Conservation (phyloP, 1,284 basidiomycete genomes). For the Malassezia dermatis region DNA sequence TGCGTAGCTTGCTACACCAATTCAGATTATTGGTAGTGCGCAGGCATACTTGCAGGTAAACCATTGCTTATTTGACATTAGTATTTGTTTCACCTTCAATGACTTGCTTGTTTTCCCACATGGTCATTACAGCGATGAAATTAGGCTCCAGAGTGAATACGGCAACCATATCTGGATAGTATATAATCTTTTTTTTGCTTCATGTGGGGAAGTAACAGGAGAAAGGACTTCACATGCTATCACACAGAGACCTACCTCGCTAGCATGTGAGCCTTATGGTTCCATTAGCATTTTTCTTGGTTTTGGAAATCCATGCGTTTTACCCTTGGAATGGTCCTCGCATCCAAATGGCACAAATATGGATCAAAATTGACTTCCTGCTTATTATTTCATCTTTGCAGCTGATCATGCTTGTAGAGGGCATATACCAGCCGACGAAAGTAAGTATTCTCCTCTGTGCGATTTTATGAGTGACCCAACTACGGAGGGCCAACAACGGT, state of each 20-base stretch:
- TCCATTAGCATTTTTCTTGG: conserved; percentile 59
- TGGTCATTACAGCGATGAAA: conserved; percentile 48
- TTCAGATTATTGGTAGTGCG: conserved; percentile 52
- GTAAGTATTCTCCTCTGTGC: conserved; percentile 28
- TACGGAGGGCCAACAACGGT: conserved; percentile 52
- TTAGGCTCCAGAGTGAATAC: conserved; percentile 57
- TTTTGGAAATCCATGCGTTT: conserved; percentile 67
- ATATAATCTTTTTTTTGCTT: conserved; percentile 58
- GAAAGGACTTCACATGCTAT: conserved; percentile 60
- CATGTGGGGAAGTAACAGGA: conserved; percentile 45
- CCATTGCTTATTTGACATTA: not conserved
- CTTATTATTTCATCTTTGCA: conserved; percentile 53
- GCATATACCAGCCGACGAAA: conserved; percentile 21
- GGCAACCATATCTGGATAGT: conserved; percentile 58
- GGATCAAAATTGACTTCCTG: conserved; percentile 59
- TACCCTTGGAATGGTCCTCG: conserved; percentile 69
- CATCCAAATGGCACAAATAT: conserved; percentile 72
- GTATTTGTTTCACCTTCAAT: conserved; percentile 59
- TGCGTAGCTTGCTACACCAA: conserved; percentile 54
- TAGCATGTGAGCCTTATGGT: conserved; percentile 91
- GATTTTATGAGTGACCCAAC: conserved; percentile 64
- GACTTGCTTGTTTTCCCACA: conserved; percentile 53
- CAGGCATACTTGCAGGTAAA: conserved; percentile 59
- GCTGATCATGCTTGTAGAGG: conserved; percentile 63
- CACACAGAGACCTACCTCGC: conserved; percentile 65